Base-by-base conservation (phyloP, 129 eudicot species). In the Chrysanthemum lavandulifolium region DNA sequence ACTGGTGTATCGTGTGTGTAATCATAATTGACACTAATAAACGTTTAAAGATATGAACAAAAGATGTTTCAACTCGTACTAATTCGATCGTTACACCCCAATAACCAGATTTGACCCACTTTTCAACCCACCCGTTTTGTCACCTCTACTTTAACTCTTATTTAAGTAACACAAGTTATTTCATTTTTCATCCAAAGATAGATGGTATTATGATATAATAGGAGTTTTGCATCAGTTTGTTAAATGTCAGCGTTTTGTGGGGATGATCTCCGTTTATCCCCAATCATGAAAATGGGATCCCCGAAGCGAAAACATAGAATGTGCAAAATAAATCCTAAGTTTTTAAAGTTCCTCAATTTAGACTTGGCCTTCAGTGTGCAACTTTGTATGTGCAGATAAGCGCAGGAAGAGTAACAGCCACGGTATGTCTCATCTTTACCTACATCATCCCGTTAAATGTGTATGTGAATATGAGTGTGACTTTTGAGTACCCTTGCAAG, bases 401-500 rank as follows among this genome's bases (percentile, higher is more conserved):
- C 56, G 74, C 68, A 19, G 95, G 97, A 76, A 85, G 82, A 82
- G 89, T 91, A 49, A 59, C 97, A 52, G 87, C 97, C 62, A 84
- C 75, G 75, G 95, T 87, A 82, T 25, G 86, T 74, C 64, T 69
- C 80, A 53, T 59, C 73, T 33, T 56, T 69, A 53, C 15, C 45
- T 43, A 36, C 16, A 58, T 15, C 11, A 27, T 77, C 62, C 49
- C 45, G 19, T 33, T 54, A 48, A 49, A 43, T 40, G 43, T 36
- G 23, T 47, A 66, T 19, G 58, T 53, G 6, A 40, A 13, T 14
- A 53, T 16, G 19, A 53, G 58, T 12, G 12, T 51, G 18, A 53
- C 14, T 16, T 53, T 15, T 16, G 18, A 53, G 58, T 13, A 3
- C 16, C 18, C 58, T 53, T 53, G 16, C 18, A 53, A 53, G 14